These are phyloP conservation scores for Colletotrichum nymphaeae DNA, from an alignment of 2,329 filamentous ascomycete species.

Conservation along the genomic window DNA sequence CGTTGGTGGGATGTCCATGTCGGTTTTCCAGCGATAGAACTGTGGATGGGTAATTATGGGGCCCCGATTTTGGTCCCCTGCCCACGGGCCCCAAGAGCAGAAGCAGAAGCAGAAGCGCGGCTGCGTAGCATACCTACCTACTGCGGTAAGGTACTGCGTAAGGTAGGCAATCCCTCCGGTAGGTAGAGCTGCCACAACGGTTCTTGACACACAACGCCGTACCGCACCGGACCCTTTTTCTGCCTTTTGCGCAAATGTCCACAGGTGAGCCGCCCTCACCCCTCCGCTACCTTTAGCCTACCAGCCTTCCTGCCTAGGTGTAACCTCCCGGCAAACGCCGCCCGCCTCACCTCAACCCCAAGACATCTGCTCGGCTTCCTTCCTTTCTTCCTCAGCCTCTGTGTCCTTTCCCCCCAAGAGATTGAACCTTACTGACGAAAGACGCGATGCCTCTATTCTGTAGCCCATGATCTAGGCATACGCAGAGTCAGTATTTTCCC, in stretches of 20 bases:
- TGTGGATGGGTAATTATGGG: not conserved
- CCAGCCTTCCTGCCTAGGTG: conserved; percentile 3
- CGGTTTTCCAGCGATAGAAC: not conserved
- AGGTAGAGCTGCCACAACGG: conserved; percentile 31
- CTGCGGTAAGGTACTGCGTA: too few relatives aligned
- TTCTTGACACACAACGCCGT: conserved; percentile 5
- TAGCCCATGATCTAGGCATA: not conserved
- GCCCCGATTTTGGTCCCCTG: conserved; percentile 16
- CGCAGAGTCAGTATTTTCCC: not conserved
- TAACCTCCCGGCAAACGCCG: not conserved
- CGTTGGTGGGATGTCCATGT: conserved; percentile 28
- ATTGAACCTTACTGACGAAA: not conserved
- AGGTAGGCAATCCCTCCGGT: not conserved
- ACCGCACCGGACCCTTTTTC: conserved; percentile 28
- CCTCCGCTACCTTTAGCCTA: conserved; percentile 8
- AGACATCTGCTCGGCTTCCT: not conserved
- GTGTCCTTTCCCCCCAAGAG: not conserved
- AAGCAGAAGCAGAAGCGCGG: not conserved
- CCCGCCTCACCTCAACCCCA: not conserved
- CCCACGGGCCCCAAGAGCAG: not conserved
- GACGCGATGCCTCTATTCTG: not conserved
- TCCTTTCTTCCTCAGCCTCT: not conserved
- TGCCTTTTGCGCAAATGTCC: conserved; percentile 18
- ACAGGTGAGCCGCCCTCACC: conserved; percentile 5
- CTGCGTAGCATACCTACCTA: not conserved